A percentile compares a stretch with the other conserved stretches of the same genome.
Evolutionary conservation across 1,284 basidiomycete species (phyloP).

Genomic region (Trichosporon sp.): DNA sequence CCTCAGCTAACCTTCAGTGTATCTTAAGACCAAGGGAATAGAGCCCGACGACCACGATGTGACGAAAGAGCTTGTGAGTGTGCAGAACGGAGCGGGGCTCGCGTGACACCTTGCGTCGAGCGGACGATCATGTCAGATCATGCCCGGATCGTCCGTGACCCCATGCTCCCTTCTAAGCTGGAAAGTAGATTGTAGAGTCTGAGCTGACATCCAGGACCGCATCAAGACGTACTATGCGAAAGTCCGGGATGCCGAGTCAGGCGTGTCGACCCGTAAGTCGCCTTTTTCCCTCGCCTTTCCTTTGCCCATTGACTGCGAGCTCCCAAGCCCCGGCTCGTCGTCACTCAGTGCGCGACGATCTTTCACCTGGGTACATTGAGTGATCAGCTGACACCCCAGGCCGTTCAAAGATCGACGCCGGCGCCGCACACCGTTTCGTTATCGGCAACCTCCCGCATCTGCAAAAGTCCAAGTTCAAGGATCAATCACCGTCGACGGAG

Average conservation of each 20-base stretch:
- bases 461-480: slow-evolving; percentile 16
- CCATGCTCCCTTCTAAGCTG: no score
- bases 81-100: no score
- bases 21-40: slow-evolving; percentile 40
- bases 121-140: no score
- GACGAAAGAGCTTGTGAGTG: slow-evolving; percentile 32
- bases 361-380: not conserved
- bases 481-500: not conserved
- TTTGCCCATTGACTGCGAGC: no score
- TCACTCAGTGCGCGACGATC: no score
- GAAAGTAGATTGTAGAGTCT: not conserved
- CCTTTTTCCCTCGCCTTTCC: no score
- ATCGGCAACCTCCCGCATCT: slow-evolving; percentile 23
- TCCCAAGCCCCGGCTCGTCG: no score
- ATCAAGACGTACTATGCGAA: slow-evolving; percentile 36
- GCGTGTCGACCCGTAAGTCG: slow-evolving; percentile 30
- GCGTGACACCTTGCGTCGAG: no score
- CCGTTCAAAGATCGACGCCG: slow-evolving; percentile 25
- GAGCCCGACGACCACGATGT: slow-evolving; percentile 43
- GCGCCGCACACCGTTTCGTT: slow-evolving; percentile 40
- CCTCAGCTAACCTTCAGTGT: slow-evolving; percentile 29
- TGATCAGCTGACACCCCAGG: slow-evolving; percentile 3
- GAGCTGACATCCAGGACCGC: slow-evolving; percentile 18
- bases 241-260: slow-evolving; percentile 32
- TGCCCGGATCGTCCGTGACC: no score